Conservation (phyloP, 2,329 filamentous ascomycete genomes). For the Fusarium nematophilum region DNA sequence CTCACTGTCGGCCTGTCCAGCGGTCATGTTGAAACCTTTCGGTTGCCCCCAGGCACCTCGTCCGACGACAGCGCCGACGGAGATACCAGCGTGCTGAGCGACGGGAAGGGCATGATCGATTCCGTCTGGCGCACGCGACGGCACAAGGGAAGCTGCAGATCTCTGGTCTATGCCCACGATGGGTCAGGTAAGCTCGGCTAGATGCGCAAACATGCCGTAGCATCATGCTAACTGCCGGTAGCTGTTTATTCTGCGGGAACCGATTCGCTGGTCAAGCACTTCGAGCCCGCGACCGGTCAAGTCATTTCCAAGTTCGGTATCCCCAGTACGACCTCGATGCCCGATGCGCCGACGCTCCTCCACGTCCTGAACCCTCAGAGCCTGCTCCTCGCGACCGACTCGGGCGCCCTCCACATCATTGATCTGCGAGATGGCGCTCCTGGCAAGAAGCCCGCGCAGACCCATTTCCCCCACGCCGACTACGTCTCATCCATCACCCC, state of each 20-base stretch:
- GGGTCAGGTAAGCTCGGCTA: conserved; percentile 67
- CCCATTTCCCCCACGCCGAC: conserved; percentile 88
- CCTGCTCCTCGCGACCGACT: conserved; percentile 90
- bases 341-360: conserved; percentile 83
- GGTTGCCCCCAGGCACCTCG: conserved; percentile 68
- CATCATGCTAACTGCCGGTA: conserved; percentile 45
- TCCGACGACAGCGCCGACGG: conserved; percentile 63
- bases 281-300: conserved; percentile 67
- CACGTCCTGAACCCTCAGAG: conserved; percentile 88
- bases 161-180: conserved; percentile 81
- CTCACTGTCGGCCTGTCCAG: conserved; percentile 86
- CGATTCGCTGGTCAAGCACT: conserved; percentile 68
- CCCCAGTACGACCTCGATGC: conserved; percentile 64
- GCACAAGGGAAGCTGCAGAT: conserved; percentile 94
- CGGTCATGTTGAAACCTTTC: conserved; percentile 87
- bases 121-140: conserved; percentile 87
- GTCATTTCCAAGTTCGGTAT: conserved; percentile 87
- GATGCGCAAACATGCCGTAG: too few species aligned
- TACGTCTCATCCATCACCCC: conserved; percentile 91
- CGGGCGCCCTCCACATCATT: conserved; percentile 86
- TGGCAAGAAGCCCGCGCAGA: conserved; percentile 75
- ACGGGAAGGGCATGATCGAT: conserved; percentile 81
- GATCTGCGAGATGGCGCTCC: conserved; percentile 77
- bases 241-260: conserved; percentile 73
- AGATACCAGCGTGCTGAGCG: conserved; percentile 62